These are phyloP conservation scores for Pseudogymnoascus sp. DNA, from an alignment of 2,329 filamentous ascomycete species.

Conservation along the genomic window DNA sequence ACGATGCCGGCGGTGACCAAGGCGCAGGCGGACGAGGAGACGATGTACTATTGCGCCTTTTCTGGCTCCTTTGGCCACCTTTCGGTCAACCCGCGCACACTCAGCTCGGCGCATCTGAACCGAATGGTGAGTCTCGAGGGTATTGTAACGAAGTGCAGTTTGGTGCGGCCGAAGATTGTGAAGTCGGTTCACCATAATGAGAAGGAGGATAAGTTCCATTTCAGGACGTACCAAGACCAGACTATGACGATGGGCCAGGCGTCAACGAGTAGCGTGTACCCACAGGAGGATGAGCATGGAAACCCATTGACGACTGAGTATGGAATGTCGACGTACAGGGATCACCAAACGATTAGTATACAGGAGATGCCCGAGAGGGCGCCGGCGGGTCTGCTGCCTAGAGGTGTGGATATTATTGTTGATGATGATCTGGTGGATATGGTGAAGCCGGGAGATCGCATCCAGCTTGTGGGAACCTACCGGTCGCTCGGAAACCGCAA, in stretches of 20 bases:
- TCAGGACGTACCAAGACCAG: constrained; percentile 87
- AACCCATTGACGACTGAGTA: constrained; percentile 93
- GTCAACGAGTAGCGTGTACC: constrained; percentile 86
- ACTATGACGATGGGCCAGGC: constrained; percentile 88
- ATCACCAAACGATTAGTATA: constrained; percentile 96
- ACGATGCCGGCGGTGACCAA: constrained; percentile 68
- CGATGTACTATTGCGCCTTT: constrained; percentile 93
- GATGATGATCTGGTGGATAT: constrained; percentile 94
- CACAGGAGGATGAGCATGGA: constrained; percentile 84
- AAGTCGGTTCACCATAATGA: constrained; percentile 98
- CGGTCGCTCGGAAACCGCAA: constrained; percentile 92
- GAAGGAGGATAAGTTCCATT: constrained; percentile 75
- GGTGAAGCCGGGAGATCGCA: constrained; percentile 90
- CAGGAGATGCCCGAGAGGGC: constrained; percentile 98
- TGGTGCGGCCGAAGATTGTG: constrained; percentile 94
- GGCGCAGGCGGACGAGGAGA: constrained; percentile 68
- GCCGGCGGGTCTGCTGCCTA: constrained; percentile 87
- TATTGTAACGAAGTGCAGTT: constrained; percentile 91
- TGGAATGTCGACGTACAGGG: constrained; percentile 88
- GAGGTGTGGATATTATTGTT: constrained; percentile 90
- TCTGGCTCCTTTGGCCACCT: constrained; percentile 92
- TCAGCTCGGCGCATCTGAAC: constrained; percentile 84
- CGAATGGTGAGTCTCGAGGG: constrained; percentile 96
- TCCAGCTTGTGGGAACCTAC: constrained; percentile 95
- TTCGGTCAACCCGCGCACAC: constrained; percentile 85